Evolutionary conservation across 108 stramenopile species (phyloP), one percentile per base, ranked within the genome.

Genomic region (Cyclotella atomus): DNA sequence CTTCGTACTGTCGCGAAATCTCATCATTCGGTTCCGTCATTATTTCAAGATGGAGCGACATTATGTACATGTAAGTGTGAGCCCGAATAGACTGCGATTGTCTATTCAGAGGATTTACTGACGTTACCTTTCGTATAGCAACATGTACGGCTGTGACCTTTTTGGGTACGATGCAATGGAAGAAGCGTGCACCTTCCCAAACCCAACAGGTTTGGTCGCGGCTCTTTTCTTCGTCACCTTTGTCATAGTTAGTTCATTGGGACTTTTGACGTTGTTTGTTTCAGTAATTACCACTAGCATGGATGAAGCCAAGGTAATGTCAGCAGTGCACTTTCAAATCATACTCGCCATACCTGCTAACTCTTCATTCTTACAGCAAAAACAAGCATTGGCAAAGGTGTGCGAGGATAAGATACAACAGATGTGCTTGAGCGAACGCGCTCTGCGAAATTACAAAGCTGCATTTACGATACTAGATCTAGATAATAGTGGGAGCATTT

Each of bases 381-480:
- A 12, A 41, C 38, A 41, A 41, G 12, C 38, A 41, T 9, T 41
- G 12, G 38, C 38, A 6, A 41, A 41, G 38, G 12, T 41, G 38
- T 41, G 38, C 12, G 38, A 41, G 6, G 38, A 41, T 9, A 41
- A 12, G 12, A 41, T 41, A 9, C 38, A 41, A 41, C 6, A 41
- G 78, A 27, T 75, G 25, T 27, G 49, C 14, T 53, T 70, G 25
- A 32, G 45, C 16, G 70, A 70, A 3, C 36, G 36, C 15, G 41
- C 65, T 20, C 35, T 77, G 0, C 24, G 41, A 6, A 62, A 49
- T 12, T 77, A 59, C 61, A 30, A 59, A 45, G 53, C 53, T 21
- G 70, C 71, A n/a, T 77, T 77, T 43, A 25, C 25, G 21, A 77
- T 77, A 50, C 53, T 77, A 19, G 76, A 77, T 62, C 32, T 77